Conservation (phyloP, 2,329 filamentous ascomycete genomes). For the Drechmeria coniospora region DNA sequence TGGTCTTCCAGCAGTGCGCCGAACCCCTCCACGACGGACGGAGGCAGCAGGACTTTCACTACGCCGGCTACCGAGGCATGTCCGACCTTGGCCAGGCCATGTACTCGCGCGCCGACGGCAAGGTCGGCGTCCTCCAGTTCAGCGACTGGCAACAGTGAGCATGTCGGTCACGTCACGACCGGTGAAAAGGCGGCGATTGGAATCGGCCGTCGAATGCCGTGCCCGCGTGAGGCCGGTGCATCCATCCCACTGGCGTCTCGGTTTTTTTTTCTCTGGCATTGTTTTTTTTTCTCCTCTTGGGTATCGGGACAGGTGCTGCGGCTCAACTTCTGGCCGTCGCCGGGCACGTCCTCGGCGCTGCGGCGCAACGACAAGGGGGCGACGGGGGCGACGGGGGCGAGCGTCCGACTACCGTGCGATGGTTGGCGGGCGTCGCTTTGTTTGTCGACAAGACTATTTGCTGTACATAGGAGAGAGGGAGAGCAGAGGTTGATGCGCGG, state of each 20-base stretch:
- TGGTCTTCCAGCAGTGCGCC: slow-evolving; percentile 16
- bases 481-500: too few species aligned
- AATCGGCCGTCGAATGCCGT: too few species aligned
- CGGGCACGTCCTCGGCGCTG: too few species aligned
- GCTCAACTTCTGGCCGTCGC: neutral
- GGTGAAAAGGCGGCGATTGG: neutral
- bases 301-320: neutral
- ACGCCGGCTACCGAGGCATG: slow-evolving; percentile 9
- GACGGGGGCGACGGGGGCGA: too few species aligned
- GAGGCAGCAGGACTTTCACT: slow-evolving; percentile 19
- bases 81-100: slow-evolving; percentile 11
- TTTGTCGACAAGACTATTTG: too few species aligned
- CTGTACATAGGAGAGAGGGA: too few species aligned
- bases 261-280: neutral
- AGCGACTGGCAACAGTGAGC: slow-evolving; percentile 11
- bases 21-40: slow-evolving; percentile 21
- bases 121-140: slow-evolving; percentile 14
- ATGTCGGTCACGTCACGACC: neutral
- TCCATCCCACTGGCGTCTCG: too few species aligned
- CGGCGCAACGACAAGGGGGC: too few species aligned
- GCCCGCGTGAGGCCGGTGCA: too few species aligned
- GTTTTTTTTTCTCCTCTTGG: neutral
- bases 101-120: slow-evolving; percentile 21
- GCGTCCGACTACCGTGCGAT: too few species aligned
- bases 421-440: too few species aligned